Base-by-base conservation (phyloP, 306 rosid genomes). In the Quercus glauca region DNA sequence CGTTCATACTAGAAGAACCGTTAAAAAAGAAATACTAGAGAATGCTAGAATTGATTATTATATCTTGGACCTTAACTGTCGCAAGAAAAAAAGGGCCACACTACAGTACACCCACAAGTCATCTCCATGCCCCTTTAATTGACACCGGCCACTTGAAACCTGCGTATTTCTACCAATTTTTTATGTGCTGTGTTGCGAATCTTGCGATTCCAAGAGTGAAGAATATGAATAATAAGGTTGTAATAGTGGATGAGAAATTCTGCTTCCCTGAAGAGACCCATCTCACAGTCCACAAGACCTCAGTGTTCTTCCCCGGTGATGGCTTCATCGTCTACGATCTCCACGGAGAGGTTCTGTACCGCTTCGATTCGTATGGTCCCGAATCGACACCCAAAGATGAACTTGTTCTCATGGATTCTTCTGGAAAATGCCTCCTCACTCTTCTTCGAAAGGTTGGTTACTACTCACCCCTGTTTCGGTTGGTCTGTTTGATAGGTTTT, bases 281-380 rank as follows among this genome's bases (percentile, higher is more conserved):
- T n/a, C 81, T 83, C 25, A 83, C 84, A 0, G 81, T 83, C 57
- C 81, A 63, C 26, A 83, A 83, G 61, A 83, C 81, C 55, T 83
- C 81, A 17, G 11, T 83, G 75, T 83, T 83, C 45, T 83, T 79
- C 35, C 51, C 75, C 2, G 84, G 84, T 4, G 87, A 79, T 17
- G 84, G 87, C 25, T 83, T 83, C 78, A 9, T 79, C 5, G 84
- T 55, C 3, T 83, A 79, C 63, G 78, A 55, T n/a, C 64, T 73
- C 13, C 17, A 71, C 4, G 87, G 81, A 1, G 20, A 41, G 21
- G 19, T 79, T 55, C 78, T 75, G 55, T 79, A 79, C 26, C 74
- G 81, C 18, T 75, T 79, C 49, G 83, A 79, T 17, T 79, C 83
- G 0, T 79, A 61, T 18, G 87, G 86, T 6, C 81, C 78, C 55